These are phyloP conservation scores for Coemansia aciculifera DNA, from an alignment of 192 early-diverging fungal genomes.

Conservation along the genomic window DNA sequence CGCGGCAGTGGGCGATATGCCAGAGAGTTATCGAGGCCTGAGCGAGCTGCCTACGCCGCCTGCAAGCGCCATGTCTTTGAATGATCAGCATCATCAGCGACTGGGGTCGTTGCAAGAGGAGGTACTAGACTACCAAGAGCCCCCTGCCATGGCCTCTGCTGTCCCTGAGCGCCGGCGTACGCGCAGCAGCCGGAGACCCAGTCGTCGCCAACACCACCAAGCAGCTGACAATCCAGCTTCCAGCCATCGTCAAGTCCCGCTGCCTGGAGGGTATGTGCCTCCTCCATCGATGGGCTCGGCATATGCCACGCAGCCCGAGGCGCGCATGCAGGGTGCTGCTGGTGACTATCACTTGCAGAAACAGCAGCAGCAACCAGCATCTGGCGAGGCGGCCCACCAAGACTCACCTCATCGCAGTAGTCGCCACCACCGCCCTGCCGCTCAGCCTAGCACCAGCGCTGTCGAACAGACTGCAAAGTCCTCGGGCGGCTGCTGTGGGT, in stretches of 20 bases:
- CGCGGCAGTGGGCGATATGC: neutral
- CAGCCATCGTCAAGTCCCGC: neutral
- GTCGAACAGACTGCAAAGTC: constrained; percentile 6
- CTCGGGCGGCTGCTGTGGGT: constrained; percentile 15
- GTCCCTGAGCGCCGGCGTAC: constrained; percentile 5
- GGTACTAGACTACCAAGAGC: neutral
- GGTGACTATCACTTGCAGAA: neutral
- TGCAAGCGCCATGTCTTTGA: neutral
- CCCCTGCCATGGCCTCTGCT: neutral
- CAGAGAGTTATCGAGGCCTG: neutral
- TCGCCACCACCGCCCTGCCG: constrained; percentile 12
- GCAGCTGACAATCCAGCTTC: neutral
- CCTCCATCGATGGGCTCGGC: neutral
- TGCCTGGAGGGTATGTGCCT: neutral
- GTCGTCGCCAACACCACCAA: neutral
- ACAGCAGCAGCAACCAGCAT: constrained; percentile 9
- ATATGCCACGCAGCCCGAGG: neutral
- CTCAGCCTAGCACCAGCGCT: neutral
- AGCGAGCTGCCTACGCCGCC: neutral
- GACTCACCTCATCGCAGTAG: neutral
- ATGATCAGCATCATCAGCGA: neutral
- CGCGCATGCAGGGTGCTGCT: neutral
- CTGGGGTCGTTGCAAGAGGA: neutral
- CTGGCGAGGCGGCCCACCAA: neutral
- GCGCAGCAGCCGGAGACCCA: constrained; percentile 7